Base-by-base conservation (phyloP, 2,329 filamentous ascomycete genomes). In the Venturia asperata region DNA sequence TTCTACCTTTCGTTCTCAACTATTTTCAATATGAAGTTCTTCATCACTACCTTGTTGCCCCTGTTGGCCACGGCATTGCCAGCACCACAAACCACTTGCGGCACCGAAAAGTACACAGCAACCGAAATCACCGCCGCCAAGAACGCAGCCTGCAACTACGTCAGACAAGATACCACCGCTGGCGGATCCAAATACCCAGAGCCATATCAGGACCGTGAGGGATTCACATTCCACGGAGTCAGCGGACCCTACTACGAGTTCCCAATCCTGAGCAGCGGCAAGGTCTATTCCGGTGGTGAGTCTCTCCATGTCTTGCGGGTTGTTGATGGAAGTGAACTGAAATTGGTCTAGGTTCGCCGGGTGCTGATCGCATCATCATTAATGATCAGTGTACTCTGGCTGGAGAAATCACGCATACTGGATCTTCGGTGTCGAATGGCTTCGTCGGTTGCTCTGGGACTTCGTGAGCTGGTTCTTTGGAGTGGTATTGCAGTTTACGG, bases 321-420 rank as follows among this genome's bases (percentile, higher is more conserved):
- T 41, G 6, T 1, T 1, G 49, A 24, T 39, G 34, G 49, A 61
- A 71, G 45, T 69, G 37, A 64, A 30, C 34, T 34, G 17, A 6
- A 19, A 13, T 65, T 47, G 42, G 55, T 27, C 63, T 39, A 82
- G 84, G 85, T 30, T 82, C 81, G 1, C 87, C 87, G 0, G 87
- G 87, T 45, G 77, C 87, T 21, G 87, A 90, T 72, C 84, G 87
- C 62, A 84, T 89, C 64, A 75, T 88, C 41, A 85, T 90, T 76
- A 87, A 85, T 71, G 78, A 71, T 0, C 67, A 75, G 19, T 83
- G 86, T 69, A 66, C 81, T 66, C 80, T 83, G 56, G 87, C 85
- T 17, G 87, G 86, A 45, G 77, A 82, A 37, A 88, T 90, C 68
- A 90, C 88, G 0, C 88, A 90, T 71, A 88, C 85, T 27, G 87